Conservation (phyloP, 805 yeast genomes). For the Ogataea zsoltii region DNA sequence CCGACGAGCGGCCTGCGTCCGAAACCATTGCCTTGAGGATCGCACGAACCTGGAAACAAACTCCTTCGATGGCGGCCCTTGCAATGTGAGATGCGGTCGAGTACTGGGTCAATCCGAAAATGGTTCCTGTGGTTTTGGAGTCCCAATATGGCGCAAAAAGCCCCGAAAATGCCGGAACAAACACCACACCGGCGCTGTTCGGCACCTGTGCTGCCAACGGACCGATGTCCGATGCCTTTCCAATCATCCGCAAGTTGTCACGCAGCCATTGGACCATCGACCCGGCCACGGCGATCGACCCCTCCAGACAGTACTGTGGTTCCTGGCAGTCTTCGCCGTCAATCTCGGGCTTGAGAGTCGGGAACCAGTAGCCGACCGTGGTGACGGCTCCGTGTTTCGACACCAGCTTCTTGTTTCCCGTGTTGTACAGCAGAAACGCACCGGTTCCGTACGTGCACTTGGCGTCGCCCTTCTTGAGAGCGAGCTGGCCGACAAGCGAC, state of each 20-base stretch:
- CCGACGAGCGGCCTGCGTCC: constrained; percentile 61
- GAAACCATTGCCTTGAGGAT: constrained; percentile 86
- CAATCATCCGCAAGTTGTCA: constrained; percentile 82
- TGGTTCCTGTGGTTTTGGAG: constrained; percentile 86
- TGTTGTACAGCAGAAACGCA: constrained; percentile 84
- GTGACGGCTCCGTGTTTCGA: constrained; percentile 83
- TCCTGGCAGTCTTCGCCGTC: constrained; percentile 40
- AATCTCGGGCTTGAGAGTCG: constrained; percentile 49
- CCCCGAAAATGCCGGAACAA: constrained; percentile 94
- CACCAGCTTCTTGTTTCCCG: constrained; percentile 71
- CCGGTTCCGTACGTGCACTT: constrained; percentile 98
- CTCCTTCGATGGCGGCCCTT: constrained; percentile 93
- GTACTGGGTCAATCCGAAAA: constrained; percentile 89
- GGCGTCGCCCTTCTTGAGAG: constrained; percentile 79
- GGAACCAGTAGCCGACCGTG: constrained; percentile 90
- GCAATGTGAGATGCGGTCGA: constrained; percentile 92
- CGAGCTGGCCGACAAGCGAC: constrained; percentile 90
- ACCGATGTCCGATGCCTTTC: constrained; percentile 83
- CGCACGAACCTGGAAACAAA: constrained; percentile 90
- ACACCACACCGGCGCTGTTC: constrained; percentile 87
- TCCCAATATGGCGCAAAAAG: constrained; percentile 97
- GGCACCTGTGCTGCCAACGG: constrained; percentile 82
- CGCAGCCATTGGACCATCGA: constrained; percentile 92
- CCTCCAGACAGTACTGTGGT: constrained; percentile 90
- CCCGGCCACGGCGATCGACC: constrained; percentile 96